Evolutionary conservation across 106 monocot species (phyloP), one percentile per base, ranked within the genome.

Genomic region (Agapanthus africanus): DNA sequence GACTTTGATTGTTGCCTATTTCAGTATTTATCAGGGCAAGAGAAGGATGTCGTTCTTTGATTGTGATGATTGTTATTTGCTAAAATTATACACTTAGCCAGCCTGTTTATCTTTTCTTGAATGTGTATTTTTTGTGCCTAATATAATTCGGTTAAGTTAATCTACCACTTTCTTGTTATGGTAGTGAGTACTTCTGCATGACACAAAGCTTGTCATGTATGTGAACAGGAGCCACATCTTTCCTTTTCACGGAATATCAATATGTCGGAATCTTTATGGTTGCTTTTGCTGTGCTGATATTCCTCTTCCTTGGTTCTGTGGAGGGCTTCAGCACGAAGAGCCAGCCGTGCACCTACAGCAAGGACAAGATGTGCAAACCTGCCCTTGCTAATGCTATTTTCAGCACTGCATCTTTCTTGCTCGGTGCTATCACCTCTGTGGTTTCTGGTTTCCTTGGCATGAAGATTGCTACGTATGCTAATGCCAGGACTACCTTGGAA

Each of bases 261-360:
- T 76, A 81, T 63, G 76, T 81, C 2, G 72, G 60, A 37, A 32
- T 72, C 19, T 81, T 81, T 66, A 81, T 72, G 76, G 37, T 74
- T 7, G 13, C 40, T 22, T 81, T 81, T 37, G 76, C 69, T 11
- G 47, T 63, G 30, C 34, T 81, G 2, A 81, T 81, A 47, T 81
- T 81, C 51, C 60, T 81, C 38, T 81, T 81, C 61, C 80, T 81
- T 37, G 80, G 80, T 15, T 81, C 80, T 15, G 80, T 81, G 26
- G 59, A 76, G 7, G 47, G 59, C 11, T 81, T 81, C 71, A 81
- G 80, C 80, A 72, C 57, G 14, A 59, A 76, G 36, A 60, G 44
- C 60, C 63, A 72, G 51, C 76, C 71, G 18, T 81, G 80, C 72
- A 71, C 71, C 26, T 81, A 81, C 38, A 68, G 40, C 37, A 56